These are phyloP conservation scores for Zygosaccharomyces pseudobailii DNA, from an alignment of 1,139 yeast species.

Conservation along the genomic window DNA sequence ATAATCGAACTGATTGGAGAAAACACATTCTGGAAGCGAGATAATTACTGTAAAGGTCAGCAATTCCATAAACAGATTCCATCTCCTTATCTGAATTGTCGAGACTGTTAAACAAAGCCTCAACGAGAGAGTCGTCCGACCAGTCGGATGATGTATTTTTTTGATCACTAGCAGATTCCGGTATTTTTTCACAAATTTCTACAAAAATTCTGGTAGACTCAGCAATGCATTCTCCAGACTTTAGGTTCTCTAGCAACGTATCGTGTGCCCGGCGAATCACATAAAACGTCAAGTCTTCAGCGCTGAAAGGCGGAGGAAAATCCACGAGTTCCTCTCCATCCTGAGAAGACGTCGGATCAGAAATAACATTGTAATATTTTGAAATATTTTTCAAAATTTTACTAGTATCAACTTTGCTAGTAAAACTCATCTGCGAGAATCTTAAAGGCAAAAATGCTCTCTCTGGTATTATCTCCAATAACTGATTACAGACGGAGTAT, in stretches of 20 bases:
- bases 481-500: constrained; percentile 33
- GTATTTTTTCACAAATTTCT: constrained; percentile 44
- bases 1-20: constrained; percentile 23
- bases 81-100: constrained; percentile 30
- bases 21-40: constrained; percentile 19
- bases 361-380: constrained; percentile 32
- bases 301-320: constrained; percentile 40
- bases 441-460: constrained; percentile 51
- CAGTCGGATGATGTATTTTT: constrained; percentile 18
- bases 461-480: constrained; percentile 51
- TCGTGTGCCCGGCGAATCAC: constrained; percentile 38
- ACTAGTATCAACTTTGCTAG: constrained; percentile 15
- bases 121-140: constrained; percentile 36
- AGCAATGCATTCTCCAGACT: constrained; percentile 17
- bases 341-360: constrained; percentile 15
- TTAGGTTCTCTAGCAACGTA: constrained; percentile 35
- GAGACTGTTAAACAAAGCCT: constrained; percentile 30
- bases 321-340: constrained; percentile 16
- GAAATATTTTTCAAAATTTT: constrained; percentile 32
- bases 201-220: constrained; percentile 42
- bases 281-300: constrained; percentile 43
- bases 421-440: constrained; percentile 33
- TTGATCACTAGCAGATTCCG: constrained; percentile 34
- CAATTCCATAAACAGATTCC: constrained; percentile 45
- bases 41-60: constrained; percentile 40